phyloP scores from a whole-genome alignment of 306 rosid species.

The Trifolium dubium region DNA sequence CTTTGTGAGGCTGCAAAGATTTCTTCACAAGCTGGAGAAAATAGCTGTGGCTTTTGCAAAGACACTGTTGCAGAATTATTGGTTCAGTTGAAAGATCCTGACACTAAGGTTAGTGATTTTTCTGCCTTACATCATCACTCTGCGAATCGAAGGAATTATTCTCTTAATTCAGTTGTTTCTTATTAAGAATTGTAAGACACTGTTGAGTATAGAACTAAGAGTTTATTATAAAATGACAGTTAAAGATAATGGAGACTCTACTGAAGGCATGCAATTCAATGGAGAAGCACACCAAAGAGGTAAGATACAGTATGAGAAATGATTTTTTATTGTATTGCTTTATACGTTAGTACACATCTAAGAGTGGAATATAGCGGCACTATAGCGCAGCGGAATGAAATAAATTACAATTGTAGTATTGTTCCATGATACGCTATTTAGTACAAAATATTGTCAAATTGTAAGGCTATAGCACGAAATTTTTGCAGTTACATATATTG shows the following conservation, averaged over 20 bases:
- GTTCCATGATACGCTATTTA: too few species aligned
- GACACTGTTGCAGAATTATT: constrained; percentile 62
- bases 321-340: too few species aligned
- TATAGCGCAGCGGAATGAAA: too few species aligned
- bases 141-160: not conserved
- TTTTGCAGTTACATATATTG: not conserved
- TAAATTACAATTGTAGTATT: too few species aligned
- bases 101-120: constrained; percentile 65
- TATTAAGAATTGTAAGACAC: not conserved
- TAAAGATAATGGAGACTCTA: constrained; percentile 68
- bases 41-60: constrained; percentile 74
- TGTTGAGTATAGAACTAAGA: constrained; percentile 26
- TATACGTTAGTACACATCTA: too few species aligned
- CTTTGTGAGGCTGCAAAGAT: constrained; percentile 58
- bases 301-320: constrained; percentile 31
- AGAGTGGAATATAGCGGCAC: too few species aligned
- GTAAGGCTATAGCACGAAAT: not conserved
- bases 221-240: constrained; percentile 48
- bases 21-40: constrained; percentile 56
- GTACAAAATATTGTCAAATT: too few species aligned
- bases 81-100: constrained; percentile 80
- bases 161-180: not conserved
- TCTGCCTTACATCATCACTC: not conserved
- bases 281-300: constrained; percentile 67
- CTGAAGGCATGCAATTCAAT: constrained; percentile 70